These are phyloP conservation scores for Penicillium riverlandense DNA, from an alignment of 495 filamentous ascomycete genomes.

Conservation along the genomic window DNA sequence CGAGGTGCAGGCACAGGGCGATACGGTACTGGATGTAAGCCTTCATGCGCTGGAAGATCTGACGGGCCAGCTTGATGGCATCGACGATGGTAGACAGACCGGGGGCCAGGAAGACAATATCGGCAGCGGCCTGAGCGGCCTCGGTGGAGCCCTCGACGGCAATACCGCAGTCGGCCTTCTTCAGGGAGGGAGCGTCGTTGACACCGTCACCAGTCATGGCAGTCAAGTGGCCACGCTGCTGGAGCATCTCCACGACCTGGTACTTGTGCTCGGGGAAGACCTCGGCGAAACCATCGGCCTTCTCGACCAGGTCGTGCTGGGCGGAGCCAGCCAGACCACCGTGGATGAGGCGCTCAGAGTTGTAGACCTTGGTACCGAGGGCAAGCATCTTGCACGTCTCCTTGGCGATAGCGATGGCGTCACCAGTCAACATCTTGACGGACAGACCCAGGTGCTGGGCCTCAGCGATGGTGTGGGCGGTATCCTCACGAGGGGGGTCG, in stretches of 20 bases:
- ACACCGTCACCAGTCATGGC: slow-evolving; percentile 74
- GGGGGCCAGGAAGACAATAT: slow-evolving; percentile 74
- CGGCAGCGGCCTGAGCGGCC: slow-evolving; percentile 68
- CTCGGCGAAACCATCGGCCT: slow-evolving; percentile 70
- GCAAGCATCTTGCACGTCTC: slow-evolving; percentile 78
- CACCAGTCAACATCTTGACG: slow-evolving; percentile 77
- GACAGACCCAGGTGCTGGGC: slow-evolving; percentile 68
- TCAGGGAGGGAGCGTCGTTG: slow-evolving; percentile 65
- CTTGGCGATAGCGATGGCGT: slow-evolving; percentile 72
- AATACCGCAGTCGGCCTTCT: slow-evolving; percentile 72
- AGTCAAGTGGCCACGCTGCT: slow-evolving; percentile 67
- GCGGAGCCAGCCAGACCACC: slow-evolving; percentile 66
- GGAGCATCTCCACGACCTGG: slow-evolving; percentile 70
- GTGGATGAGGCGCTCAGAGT: slow-evolving; percentile 67
- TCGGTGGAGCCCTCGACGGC: slow-evolving; percentile 72
- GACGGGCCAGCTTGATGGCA: slow-evolving; percentile 70
- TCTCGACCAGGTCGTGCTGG: slow-evolving; percentile 69
- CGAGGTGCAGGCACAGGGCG: slow-evolving; percentile 67
- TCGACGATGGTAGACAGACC: slow-evolving; percentile 71
- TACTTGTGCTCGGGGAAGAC: slow-evolving; percentile 76
- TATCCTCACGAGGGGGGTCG: slow-evolving; percentile 71
- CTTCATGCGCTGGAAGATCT: slow-evolving; percentile 83
- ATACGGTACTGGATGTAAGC: slow-evolving; percentile 77
- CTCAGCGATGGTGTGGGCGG: slow-evolving; percentile 70
- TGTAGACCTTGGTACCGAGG: slow-evolving; percentile 71